phyloP scores from a whole-genome alignment of 2,329 filamentous ascomycete species.

The Gaeumannomyces sp. region DNA sequence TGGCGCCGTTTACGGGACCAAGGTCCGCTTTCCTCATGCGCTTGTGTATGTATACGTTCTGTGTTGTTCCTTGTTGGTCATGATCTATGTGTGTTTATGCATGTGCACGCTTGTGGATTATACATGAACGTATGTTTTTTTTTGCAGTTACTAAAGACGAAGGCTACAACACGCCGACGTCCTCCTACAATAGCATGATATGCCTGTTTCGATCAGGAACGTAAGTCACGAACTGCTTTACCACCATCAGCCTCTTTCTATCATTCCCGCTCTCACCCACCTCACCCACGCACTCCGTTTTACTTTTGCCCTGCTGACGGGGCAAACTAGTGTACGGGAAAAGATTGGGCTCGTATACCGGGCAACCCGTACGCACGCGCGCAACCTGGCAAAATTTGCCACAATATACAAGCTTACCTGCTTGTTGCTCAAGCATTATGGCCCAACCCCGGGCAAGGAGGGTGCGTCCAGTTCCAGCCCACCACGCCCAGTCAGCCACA shows the following conservation, averaged over 20 bases:
- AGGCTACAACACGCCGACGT: neutral
- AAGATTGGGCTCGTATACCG: conserved; percentile 73
- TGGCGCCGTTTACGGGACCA: conserved; percentile 92
- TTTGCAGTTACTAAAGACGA: neutral
- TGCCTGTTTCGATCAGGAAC: conserved; percentile 91
- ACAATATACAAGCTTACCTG: conserved; percentile 82
- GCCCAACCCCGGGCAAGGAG: conserved; percentile 53
- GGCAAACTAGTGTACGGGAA: conserved; percentile 52
- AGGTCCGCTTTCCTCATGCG: conserved; percentile 97
- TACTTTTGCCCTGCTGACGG: neutral
- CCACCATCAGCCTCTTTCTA: conserved; percentile 26
- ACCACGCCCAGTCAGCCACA: neutral
- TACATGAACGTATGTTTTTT: too few relatives aligned
- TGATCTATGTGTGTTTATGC: too few relatives aligned
- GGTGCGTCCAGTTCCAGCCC: conserved; percentile 26
- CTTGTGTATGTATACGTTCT: conserved; percentile 54
- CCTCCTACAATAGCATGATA: conserved; percentile 66
- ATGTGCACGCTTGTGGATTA: too few relatives aligned
- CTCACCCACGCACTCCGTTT: neutral
- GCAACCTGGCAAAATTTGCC: conserved; percentile 87
- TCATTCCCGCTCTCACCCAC: conserved; percentile 8
- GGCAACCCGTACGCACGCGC: conserved; percentile 84
- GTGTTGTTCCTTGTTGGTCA: too few relatives aligned
- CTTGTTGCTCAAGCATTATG: conserved; percentile 63
- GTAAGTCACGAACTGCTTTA: conserved; percentile 32